Percentiles rank a stretch among this genome's conserved stretches.
Evolutionary conservation across 169 alveolate genomes (phyloP).

Genomic region (Eimeria maxima): DNA sequence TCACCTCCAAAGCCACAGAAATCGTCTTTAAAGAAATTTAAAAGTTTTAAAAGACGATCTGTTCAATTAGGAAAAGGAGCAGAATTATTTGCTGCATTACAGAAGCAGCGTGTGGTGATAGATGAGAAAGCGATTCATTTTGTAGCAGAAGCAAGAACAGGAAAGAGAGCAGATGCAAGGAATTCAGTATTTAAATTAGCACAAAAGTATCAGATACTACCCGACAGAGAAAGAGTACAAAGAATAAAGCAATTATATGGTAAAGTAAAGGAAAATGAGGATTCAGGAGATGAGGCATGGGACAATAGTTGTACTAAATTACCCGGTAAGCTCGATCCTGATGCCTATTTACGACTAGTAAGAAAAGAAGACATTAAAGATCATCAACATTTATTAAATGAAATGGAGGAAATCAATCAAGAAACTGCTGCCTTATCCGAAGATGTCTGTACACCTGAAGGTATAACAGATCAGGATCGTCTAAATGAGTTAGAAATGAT

Average conservation of each 20-base stretch:
- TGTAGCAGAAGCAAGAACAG: conserved; percentile 85
- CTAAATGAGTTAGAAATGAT: conserved; percentile 25
- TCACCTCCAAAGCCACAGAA: not conserved
- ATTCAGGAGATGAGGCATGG: conserved; percentile 88
- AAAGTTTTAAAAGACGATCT: conserved; percentile 20
- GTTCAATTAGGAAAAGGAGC: conserved; percentile 41
- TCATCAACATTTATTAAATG: conserved; percentile 75
- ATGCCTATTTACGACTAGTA: not conserved
- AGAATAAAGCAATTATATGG: conserved; percentile 86
- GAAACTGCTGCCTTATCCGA: conserved; percentile 43
- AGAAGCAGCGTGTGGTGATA: conserved; percentile 84
- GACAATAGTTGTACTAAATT: conserved; percentile 81
- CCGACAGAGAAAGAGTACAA: conserved; percentile 84
- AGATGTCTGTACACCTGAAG: conserved; percentile 36
- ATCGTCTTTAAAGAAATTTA: conserved; percentile 44
- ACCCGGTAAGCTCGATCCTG: conserved; percentile 32
- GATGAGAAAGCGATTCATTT: conserved; percentile 88
- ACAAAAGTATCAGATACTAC: conserved; percentile 85
- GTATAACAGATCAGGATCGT: not conserved
- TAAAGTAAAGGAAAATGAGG: conserved; percentile 85
- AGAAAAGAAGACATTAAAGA: not conserved
- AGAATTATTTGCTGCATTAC: conserved; percentile 69
- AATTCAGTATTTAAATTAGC: conserved; percentile 87
- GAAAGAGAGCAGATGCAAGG: conserved; percentile 87
- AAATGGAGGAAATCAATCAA: conserved; percentile 66